Conservation (phyloP, 164 flowering plant species). For the Stephania yunnanensis region DNA sequence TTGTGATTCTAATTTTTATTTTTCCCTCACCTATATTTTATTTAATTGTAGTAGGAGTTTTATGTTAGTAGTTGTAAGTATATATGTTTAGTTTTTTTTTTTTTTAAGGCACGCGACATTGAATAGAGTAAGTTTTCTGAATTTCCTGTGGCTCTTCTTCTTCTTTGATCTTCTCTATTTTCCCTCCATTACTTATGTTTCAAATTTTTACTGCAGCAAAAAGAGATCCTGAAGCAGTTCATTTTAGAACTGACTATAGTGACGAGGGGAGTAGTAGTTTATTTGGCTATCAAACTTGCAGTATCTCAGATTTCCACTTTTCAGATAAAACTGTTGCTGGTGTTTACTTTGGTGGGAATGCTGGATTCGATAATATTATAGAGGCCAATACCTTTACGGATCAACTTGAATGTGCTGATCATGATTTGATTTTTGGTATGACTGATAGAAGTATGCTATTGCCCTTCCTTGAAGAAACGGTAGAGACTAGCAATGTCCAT, state of each 20-base stretch:
- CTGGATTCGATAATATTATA: conserved; percentile 25
- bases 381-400: conserved; percentile 24
- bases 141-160: too few species aligned
- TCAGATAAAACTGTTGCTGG: conserved; percentile 60
- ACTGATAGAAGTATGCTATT: conserved; percentile 53
- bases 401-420: conserved; percentile 13
- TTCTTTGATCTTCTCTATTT: too few species aligned
- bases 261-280: conserved; percentile 44
- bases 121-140: too few species aligned
- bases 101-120: too few species aligned
- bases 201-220: background rate
- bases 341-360: conserved; percentile 37
- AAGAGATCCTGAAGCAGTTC: conserved; percentile 15
- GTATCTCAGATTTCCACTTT: conserved; percentile 55
- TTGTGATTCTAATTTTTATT: background rate
- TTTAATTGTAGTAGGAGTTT: too few species aligned
- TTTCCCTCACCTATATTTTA: background rate
- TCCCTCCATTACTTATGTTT: background rate
- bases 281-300: conserved; percentile 46
- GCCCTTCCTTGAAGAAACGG: conserved; percentile 59
- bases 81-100: too few species aligned
- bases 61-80: too few species aligned
- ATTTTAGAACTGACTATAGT: conserved; percentile 39
- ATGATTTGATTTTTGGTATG: conserved; percentile 48
- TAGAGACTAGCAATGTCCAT: conserved; percentile 27